Evolutionary conservation across 371 early-diverging fungal species (phyloP).

Genomic region (Zychaea mexicana): DNA sequence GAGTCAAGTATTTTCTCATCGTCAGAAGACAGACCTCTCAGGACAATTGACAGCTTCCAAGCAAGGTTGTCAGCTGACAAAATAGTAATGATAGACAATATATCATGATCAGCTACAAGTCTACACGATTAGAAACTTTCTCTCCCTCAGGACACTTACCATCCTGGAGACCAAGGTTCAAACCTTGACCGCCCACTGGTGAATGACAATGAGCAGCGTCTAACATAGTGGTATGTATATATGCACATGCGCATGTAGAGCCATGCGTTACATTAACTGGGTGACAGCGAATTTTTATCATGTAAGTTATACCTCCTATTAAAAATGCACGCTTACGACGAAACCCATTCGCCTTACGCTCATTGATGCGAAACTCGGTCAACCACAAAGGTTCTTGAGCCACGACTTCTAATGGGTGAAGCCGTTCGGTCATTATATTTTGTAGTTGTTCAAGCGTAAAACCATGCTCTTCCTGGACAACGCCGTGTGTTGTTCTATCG

Average conservation of each 20-base stretch:
- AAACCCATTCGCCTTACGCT: conserved; percentile 45
- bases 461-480: background rate
- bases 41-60: conserved; percentile 47
- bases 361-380: conserved; percentile 39
- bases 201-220: conserved; percentile 54
- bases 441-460: conserved; percentile 9
- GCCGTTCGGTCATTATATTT: background rate
- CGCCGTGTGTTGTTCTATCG: conserved; percentile 5
- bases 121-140: background rate
- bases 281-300: too few species aligned
- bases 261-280: background rate
- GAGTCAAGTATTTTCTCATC: conserved; percentile 39
- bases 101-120: too few species aligned
- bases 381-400: conserved; percentile 18
- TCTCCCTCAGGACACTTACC: conserved; percentile 21
- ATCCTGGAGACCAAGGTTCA: conserved; percentile 48
- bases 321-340: conserved; percentile 38
- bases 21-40: conserved; percentile 24
- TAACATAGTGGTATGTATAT: too few species aligned
- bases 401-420: conserved; percentile 5
- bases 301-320: conserved; percentile 42
- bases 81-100: too few species aligned
- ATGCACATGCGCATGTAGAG: too few species aligned
- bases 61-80: conserved; percentile 40
- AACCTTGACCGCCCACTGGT: conserved; percentile 43